A percentile compares a stretch with the other conserved stretches of the same genome.
Evolutionary conservation across 768 basidiomycete species (phyloP).

Genomic region (Suillus weaverae): DNA sequence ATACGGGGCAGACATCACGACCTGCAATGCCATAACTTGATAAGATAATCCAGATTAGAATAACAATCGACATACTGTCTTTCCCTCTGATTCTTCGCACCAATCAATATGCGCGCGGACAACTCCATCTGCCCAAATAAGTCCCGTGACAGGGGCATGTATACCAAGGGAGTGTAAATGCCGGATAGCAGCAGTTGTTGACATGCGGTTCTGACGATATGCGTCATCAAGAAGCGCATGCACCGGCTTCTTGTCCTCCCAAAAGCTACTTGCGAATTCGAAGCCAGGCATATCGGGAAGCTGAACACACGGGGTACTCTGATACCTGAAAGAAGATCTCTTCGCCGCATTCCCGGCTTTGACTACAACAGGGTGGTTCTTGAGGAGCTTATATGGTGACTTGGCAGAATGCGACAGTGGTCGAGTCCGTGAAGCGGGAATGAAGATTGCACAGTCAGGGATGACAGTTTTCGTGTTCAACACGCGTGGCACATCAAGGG

Average conservation of each 20-base stretch:
- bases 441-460: constrained; percentile 51
- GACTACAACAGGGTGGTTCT: constrained; percentile 36
- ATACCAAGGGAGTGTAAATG: constrained; percentile 51
- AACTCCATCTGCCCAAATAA: constrained; percentile 52
- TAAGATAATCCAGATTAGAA: constrained; percentile 5
- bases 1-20: constrained; percentile 52
- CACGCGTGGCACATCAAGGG: constrained; percentile 33
- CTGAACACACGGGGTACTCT: constrained; percentile 49
- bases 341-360: constrained; percentile 39
- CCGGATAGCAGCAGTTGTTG: constrained; percentile 49
- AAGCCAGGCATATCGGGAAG: constrained; percentile 48
- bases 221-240: constrained; percentile 51
- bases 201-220: constrained; percentile 58
- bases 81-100: constrained; percentile 38
- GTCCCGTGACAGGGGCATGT: constrained; percentile 48
- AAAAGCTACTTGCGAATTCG: constrained; percentile 54
- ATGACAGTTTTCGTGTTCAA: constrained; percentile 46
- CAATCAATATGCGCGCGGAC: constrained; percentile 60
- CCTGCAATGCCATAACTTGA: constrained; percentile 28
- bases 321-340: constrained; percentile 50
- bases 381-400: constrained; percentile 50
- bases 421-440: constrained; percentile 40
- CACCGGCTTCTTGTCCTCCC: constrained; percentile 61
- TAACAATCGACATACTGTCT: constrained; percentile 33
- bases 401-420: constrained; percentile 43